These are phyloP conservation scores for Pseudogymnoascus sp. DNA, from an alignment of 2,329 filamentous ascomycete species.

Conservation along the genomic window DNA sequence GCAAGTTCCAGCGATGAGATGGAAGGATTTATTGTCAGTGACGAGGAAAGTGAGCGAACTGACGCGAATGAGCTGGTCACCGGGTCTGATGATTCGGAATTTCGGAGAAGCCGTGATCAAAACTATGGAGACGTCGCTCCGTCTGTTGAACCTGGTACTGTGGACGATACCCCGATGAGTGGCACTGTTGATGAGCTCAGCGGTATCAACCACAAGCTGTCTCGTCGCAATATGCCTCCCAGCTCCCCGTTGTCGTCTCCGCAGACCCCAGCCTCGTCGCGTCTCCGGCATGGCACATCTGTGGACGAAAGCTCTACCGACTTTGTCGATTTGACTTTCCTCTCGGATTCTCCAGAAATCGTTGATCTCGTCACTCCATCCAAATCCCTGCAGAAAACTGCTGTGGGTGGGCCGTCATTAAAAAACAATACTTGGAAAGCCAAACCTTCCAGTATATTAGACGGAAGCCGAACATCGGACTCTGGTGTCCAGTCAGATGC, in stretches of 20 bases:
- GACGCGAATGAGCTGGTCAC: constrained; percentile 13
- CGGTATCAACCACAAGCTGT: not conserved
- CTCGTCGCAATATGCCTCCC: not conserved
- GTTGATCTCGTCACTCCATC: constrained; percentile 15
- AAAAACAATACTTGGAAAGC: not conserved
- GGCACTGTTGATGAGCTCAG: not conserved
- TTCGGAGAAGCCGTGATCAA: not conserved
- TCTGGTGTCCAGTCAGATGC: constrained; percentile 10
- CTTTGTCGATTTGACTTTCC: constrained; percentile 18
- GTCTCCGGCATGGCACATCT: not conserved
- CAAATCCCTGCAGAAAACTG: constrained; percentile 8
- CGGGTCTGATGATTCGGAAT: constrained; percentile 14
- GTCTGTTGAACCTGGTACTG: not conserved
- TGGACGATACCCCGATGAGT: not conserved
- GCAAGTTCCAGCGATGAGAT: constrained; percentile 35
- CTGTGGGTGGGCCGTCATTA: not conserved
- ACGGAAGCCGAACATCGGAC: constrained; percentile 16
- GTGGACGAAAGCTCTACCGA: not conserved
- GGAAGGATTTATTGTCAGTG: constrained; percentile 40
- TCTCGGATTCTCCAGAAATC: constrained; percentile 14
- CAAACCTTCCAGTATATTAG: constrained; percentile 12
- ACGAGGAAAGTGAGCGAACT: constrained; percentile 18
- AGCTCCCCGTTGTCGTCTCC: not conserved
- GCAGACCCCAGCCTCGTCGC: not conserved
- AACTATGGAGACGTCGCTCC: not conserved